phyloP scores from a whole-genome alignment of 768 basidiomycete species.

The Holtermanniella nyarrowii region DNA sequence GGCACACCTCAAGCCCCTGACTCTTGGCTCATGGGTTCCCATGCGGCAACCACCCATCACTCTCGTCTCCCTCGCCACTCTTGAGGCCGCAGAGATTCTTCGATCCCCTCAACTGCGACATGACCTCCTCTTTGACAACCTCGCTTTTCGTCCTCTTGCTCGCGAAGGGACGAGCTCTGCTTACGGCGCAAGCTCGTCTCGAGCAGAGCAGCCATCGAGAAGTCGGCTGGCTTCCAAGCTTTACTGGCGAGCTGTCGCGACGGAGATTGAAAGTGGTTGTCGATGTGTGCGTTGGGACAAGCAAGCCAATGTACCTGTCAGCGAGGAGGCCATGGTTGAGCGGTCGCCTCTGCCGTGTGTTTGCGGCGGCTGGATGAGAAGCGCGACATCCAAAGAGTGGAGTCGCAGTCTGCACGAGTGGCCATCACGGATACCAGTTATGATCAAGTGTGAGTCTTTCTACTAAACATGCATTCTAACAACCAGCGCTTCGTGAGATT shows the following conservation, averaged over 20 bases:
- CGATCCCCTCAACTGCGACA: constrained; percentile 86
- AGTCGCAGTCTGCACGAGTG: constrained; percentile 11
- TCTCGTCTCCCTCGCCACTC: constrained; percentile 66
- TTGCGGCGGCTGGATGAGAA: constrained; percentile 26
- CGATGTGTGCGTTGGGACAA: constrained; percentile 36
- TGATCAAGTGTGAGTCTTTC: constrained; percentile 25
- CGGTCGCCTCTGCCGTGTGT: constrained; percentile 12
- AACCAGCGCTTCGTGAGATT: constrained; percentile 63
- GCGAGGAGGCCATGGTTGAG: not conserved
- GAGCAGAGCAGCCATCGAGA: constrained; percentile 30
- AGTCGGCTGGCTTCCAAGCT: constrained; percentile 49
- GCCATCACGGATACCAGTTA: constrained; percentile 23
- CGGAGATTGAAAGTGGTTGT: constrained; percentile 70
- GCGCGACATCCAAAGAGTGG: constrained; percentile 21
- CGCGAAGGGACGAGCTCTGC: constrained; percentile 10
- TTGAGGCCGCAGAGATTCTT: constrained; percentile 75
- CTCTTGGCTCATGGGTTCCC: too few species aligned
- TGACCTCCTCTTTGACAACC: constrained; percentile 70
- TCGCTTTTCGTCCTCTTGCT: constrained; percentile 39
- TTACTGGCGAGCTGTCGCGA: constrained; percentile 73
- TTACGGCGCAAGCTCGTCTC: constrained; percentile 10
- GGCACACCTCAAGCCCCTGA: too few species aligned
- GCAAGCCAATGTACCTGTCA: not conserved
- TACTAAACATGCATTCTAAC: not conserved
- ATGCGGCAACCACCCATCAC: constrained; percentile 63